phyloP scores from a whole-genome alignment of 108 stramenopile genomes.

The Hondaea fermentalgiana region DNA sequence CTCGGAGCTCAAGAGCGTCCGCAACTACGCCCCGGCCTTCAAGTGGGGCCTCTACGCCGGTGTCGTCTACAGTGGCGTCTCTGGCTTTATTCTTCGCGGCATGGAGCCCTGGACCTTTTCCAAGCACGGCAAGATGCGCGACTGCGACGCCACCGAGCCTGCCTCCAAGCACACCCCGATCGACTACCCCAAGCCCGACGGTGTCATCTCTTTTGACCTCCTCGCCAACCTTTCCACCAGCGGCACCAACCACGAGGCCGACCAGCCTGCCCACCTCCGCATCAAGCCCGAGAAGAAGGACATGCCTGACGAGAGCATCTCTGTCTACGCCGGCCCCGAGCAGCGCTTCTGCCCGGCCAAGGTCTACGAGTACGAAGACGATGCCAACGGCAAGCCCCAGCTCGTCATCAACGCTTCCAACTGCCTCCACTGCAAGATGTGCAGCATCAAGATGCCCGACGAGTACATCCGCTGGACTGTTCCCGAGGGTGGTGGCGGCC shows the following conservation, averaged over 20 bases:
- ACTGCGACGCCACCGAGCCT: conserved; percentile 58
- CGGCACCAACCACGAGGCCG: conserved; percentile 92
- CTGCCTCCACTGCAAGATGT: conserved; percentile 98
- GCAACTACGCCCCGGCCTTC: conserved; percentile 94
- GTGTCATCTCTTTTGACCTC: conserved; percentile 85
- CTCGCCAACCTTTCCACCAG: conserved; percentile 83
- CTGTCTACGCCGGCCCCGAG: conserved; percentile 85
- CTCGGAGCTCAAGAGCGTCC: conserved; percentile 80
- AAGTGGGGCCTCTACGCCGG: conserved; percentile 81
- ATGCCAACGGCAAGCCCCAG: conserved; percentile 53
- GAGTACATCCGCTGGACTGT: conserved; percentile 99
- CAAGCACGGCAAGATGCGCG: conserved; percentile 32
- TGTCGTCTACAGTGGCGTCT: conserved; percentile 74
- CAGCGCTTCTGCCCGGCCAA: conserved; percentile 92
- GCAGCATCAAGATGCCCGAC: conserved; percentile 94
- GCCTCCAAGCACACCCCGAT: conserved; percentile 59
- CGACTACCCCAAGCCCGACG: conserved; percentile 86
- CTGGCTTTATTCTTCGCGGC: conserved; percentile 79
- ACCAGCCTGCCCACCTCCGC: conserved; percentile 90
- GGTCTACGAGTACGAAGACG: conserved; percentile 79
- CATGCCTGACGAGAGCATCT: conserved; percentile 65
- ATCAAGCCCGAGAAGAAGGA: conserved; percentile 65
- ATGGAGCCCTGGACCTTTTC: conserved; percentile 87
- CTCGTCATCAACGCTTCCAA: conserved; percentile 96
- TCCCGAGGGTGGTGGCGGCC: conserved; percentile 96